phyloP scores from a whole-genome alignment of 768 basidiomycete species.

The Suillus variegatus region DNA sequence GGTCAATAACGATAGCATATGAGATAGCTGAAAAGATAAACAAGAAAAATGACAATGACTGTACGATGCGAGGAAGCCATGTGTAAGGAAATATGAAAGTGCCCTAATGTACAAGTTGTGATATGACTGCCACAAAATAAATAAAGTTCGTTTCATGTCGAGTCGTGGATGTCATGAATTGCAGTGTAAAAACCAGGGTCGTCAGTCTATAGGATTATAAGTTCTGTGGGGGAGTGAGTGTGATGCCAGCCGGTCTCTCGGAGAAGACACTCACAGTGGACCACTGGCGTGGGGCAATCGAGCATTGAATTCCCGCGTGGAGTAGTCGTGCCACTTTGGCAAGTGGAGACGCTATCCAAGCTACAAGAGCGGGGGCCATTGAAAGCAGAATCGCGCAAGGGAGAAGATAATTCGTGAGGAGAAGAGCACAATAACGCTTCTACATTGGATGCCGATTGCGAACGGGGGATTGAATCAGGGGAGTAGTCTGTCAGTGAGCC shows the following conservation, averaged over 20 bases:
- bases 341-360: slow-evolving; percentile 28
- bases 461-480: slow-evolving; percentile 34
- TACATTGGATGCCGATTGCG: slow-evolving; percentile 55
- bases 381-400: slow-evolving; percentile 15
- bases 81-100: neutral
- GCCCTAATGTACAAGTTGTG: slow-evolving; percentile 4
- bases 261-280: neutral
- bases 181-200: neutral
- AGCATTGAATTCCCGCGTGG: slow-evolving; percentile 27
- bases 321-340: slow-evolving; percentile 28
- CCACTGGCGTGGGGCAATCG: slow-evolving; percentile 16
- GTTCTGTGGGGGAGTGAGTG: neutral
- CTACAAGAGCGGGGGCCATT: slow-evolving; percentile 28
- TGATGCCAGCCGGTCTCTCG: neutral
- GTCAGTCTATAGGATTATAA: slow-evolving; percentile 4
- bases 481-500: slow-evolving; percentile 36
- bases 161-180: neutral
- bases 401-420: slow-evolving; percentile 26
- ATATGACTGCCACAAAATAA: neutral
- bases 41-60: neutral
- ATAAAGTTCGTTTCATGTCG: neutral
- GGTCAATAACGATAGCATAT: neutral
- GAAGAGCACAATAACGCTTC: slow-evolving; percentile 47
- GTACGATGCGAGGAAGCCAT: neutral
- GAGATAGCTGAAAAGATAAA: slow-evolving; percentile 1